Evolutionary conservation across 805 yeast genomes (phyloP).

Genomic region (Yarrowia keelungensis): DNA sequence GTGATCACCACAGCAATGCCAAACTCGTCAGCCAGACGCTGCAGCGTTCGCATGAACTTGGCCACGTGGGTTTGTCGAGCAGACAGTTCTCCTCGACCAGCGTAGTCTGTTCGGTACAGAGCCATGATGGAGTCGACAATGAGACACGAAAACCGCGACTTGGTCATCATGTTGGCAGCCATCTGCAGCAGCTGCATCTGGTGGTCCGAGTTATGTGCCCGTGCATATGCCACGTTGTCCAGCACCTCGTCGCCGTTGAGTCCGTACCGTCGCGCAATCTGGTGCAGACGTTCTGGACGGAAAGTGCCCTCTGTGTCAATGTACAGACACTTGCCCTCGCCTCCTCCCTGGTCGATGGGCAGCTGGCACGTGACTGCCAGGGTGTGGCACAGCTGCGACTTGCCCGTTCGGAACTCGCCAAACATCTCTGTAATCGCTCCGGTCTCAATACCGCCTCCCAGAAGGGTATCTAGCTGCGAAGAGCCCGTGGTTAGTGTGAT

Average conservation of each 20-base stretch:
- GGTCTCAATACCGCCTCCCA: conserved; percentile 97
- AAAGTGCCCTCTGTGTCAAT: conserved; percentile 98
- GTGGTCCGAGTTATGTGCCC: conserved; percentile 97
- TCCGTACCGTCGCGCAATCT: conserved; percentile 91
- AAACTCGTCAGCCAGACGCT: conserved; percentile 94
- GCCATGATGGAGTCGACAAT: conserved; percentile 99
- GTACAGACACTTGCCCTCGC: conserved; percentile 95
- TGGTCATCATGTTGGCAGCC: conserved; percentile 97
- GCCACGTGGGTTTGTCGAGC: conserved; percentile 96
- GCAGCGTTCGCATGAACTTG: conserved; percentile 87
- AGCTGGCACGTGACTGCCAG: conserved; percentile 95
- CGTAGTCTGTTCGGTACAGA: conserved; percentile 88
- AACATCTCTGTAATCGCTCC: conserved; percentile 96
- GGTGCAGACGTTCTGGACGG: conserved; percentile 85
- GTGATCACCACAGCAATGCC: conserved; percentile 96
- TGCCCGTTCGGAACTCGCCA: conserved; percentile 98
- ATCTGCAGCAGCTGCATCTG: conserved; percentile 83
- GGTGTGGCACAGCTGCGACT: conserved; percentile 96
- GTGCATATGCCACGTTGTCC: conserved; percentile 95
- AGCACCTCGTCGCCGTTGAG: conserved; percentile 92
- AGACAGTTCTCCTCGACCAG: conserved; percentile 94
- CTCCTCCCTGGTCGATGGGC: conserved; percentile 97
- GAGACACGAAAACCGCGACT: conserved; percentile 84
- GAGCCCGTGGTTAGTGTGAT: conserved; percentile 96
- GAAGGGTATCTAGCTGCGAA: conserved; percentile 85